Base-by-base conservation (phyloP, 1,139 yeast species). In the Diutina siamensis region DNA sequence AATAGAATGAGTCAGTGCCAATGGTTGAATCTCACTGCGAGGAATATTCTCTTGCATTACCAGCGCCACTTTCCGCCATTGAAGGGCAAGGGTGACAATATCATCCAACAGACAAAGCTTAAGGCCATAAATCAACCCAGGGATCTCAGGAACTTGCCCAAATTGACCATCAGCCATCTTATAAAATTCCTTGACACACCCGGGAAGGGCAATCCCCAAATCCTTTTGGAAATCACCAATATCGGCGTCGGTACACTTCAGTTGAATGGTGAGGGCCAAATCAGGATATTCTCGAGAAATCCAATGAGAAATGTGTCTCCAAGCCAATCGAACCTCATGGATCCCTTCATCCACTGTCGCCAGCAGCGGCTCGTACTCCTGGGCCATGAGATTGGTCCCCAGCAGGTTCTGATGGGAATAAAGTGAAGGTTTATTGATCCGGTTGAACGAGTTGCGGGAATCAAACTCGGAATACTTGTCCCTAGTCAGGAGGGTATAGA, bases 241-340 rank as follows among this genome's bases (percentile, higher is more conserved):
- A 57, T 83, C 92, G 47, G 75, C 65, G 42, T 68, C 64, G 0
- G 89, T 80, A 56, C 85, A 80, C 25, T 83, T 80, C 47, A 74
- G 77, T 52, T 79, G 76, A 36, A 82, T 63, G 0, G 83, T 67
- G 21, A 76, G 74, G 51, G 65, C 65, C 49, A 80, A 57, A 56
- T 80, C 87, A 0, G 77, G 73, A 28, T 75, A 72, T 54, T 78
- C 62, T 49, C 69, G 74, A 19, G 63, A 57, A 5, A 80, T 61
- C 85, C 86, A 80, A 34, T 71, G 65, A 51, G 78, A 79, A 45
- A 81, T 78, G 53, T 78, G 83, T 54, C 83, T 69, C 88, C 88
- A 81, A 0, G 86, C 85, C 38, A 79, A 64, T 35, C 75, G 64
- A 1, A 73, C 72, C 54, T 80, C 86, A 51, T 80, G 78, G 10